These are phyloP conservation scores for Perkinsus marinus DNA, from an alignment of 169 alveolate genomes.

Conservation along the genomic window DNA sequence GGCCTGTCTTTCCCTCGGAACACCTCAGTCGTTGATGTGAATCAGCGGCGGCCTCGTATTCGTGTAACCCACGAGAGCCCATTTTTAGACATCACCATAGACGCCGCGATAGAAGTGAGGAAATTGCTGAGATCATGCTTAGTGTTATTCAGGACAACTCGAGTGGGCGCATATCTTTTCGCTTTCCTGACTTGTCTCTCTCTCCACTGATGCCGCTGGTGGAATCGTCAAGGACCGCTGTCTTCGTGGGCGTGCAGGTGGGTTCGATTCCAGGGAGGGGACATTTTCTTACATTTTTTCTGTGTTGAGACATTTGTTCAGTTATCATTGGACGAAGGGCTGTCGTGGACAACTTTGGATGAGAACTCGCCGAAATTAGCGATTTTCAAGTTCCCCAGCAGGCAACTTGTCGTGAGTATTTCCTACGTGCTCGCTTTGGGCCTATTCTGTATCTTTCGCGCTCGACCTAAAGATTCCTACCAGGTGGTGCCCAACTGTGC, in stretches of 20 bases:
- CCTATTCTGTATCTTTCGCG: not conserved
- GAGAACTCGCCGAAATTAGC: not conserved
- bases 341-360: not conserved
- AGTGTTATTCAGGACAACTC: not conserved
- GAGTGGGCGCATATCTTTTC: not conserved
- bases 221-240: not conserved
- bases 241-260: not conserved
- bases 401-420: not conserved
- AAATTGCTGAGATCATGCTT: not conserved
- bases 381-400: not conserved
- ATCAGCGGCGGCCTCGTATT: not conserved
- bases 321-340: not conserved
- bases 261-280: not conserved
- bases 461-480: not conserved
- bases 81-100: not conserved
- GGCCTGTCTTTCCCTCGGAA: not conserved
- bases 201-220: not conserved
- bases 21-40: no score
- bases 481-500: not conserved
- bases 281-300: not conserved
- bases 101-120: not conserved
- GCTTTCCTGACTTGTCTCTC: not conserved
- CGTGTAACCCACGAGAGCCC: not conserved
- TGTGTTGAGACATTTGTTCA: not conserved
- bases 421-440: not conserved